A percentile compares a stretch with the other conserved stretches of the same genome.
These are phyloP conservation scores for Pseudodiploospora longispora DNA, from an alignment of 2,329 filamentous ascomycete genomes.

Conservation along the genomic window DNA sequence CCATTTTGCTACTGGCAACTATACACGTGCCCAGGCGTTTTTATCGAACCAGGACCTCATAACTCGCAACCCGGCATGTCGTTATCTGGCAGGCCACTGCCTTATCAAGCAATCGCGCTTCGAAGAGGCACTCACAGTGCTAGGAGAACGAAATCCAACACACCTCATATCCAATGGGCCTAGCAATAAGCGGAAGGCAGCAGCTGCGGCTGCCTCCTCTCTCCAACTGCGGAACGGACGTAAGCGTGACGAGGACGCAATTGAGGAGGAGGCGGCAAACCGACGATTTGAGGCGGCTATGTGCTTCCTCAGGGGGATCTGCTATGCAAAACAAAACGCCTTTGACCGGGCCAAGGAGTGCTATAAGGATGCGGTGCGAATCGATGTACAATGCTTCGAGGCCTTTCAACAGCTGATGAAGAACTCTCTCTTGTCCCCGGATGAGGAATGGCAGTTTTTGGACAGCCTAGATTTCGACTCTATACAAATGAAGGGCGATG, in stretches of 20 bases:
- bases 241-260: constrained; percentile 26
- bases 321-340: constrained; percentile 93
- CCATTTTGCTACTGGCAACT: constrained; percentile 92
- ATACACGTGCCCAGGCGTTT: constrained; percentile 81
- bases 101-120: constrained; percentile 86
- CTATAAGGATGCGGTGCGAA: constrained; percentile 93
- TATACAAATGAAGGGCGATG: constrained; percentile 57
- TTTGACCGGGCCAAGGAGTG: constrained; percentile 97
- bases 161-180: constrained; percentile 63
- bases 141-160: constrained; percentile 90
- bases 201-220: background rate
- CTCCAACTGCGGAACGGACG: constrained; percentile 25
- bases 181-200: constrained; percentile 29
- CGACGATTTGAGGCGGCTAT: constrained; percentile 91
- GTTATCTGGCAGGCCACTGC: constrained; percentile 89
- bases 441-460: constrained; percentile 84
- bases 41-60: constrained; percentile 79
- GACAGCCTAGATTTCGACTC: constrained; percentile 86
- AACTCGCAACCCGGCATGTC: constrained; percentile 72
- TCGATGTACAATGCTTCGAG: constrained; percentile 97
- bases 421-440: constrained; percentile 82
- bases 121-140: constrained; percentile 75
- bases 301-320: constrained; percentile 90
- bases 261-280: constrained; percentile 62
- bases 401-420: constrained; percentile 97